Evolutionary conservation across 164 flowering plant genomes (phyloP).

Genomic region (Stephania yunnanensis): DNA sequence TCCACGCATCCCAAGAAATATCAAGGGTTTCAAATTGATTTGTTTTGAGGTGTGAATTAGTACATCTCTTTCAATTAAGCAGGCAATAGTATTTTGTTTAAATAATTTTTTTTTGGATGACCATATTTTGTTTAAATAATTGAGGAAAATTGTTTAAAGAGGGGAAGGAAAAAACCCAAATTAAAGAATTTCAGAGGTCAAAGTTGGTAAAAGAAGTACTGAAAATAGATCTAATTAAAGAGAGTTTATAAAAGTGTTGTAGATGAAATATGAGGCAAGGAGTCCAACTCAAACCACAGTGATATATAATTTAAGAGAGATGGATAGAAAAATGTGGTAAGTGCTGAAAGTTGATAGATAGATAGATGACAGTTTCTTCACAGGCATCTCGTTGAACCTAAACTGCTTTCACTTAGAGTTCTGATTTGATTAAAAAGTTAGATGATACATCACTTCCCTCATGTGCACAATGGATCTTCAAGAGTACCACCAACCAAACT

Average conservation of each 20-base stretch:
- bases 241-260: neutral
- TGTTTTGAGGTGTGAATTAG: neutral
- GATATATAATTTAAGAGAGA: neutral
- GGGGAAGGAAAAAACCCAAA: neutral
- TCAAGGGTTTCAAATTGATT: neutral
- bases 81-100: neutral
- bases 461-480: neutral
- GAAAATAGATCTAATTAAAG: neutral
- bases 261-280: conserved; percentile 8
- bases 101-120: too few species aligned
- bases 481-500: neutral
- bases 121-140: too few species aligned
- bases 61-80: neutral
- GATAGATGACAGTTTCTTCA: conserved; percentile 1
- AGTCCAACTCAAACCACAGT: conserved; percentile 1
- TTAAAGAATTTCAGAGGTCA: neutral
- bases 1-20: too few species aligned
- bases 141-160: neutral
- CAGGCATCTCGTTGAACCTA: neutral
- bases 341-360: neutral
- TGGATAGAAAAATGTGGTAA: neutral
- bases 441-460: neutral
- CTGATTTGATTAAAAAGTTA: neutral
- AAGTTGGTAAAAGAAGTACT: neutral
- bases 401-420: neutral